Conservation (phyloP, 345 rosid genomes). For the Atalantia buxifolia region DNA sequence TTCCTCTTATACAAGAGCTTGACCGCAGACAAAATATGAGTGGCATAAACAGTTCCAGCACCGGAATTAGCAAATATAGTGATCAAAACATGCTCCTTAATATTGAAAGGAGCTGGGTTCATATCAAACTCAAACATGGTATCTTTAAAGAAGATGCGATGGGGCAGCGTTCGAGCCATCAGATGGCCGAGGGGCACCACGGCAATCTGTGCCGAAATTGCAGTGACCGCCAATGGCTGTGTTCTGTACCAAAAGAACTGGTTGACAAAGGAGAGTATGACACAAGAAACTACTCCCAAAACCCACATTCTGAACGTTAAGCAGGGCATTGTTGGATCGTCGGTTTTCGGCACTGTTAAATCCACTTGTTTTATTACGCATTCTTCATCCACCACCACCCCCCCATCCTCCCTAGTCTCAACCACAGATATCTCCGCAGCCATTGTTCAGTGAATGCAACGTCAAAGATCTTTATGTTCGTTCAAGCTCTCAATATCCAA, state of each 20-base stretch:
- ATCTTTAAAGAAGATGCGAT: constrained; percentile 37
- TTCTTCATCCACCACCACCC: constrained; percentile 13
- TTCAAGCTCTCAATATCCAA: not conserved
- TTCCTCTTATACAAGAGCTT: constrained; percentile 56
- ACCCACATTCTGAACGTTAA: constrained; percentile 85
- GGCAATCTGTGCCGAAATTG: constrained; percentile 73
- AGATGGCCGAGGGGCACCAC: constrained; percentile 72
- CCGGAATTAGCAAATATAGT: constrained; percentile 79
- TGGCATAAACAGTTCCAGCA: constrained; percentile 71
- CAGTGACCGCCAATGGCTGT: constrained; percentile 40
- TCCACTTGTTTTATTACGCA: constrained; percentile 64
- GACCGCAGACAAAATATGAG: constrained; percentile 68
- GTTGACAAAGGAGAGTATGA: constrained; percentile 63
- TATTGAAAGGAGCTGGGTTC: constrained; percentile 81
- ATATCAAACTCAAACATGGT: constrained; percentile 47
- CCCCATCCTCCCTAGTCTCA: constrained; percentile 27
- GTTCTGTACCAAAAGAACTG: constrained; percentile 86
- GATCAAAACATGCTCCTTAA: constrained; percentile 87
- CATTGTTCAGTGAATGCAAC: not conserved
- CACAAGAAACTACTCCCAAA: constrained; percentile 55
- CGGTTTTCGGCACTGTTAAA: constrained; percentile 78
- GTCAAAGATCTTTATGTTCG: not conserved
- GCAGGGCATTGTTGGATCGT: constrained; percentile 59
- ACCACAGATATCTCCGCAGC: constrained; percentile 24
- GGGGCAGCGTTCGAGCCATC: constrained; percentile 56